Evolutionary conservation across 352 stramenopile species (phyloP), one percentile per base, ranked within the genome.

Genomic region (Lagenidium sp.): DNA sequence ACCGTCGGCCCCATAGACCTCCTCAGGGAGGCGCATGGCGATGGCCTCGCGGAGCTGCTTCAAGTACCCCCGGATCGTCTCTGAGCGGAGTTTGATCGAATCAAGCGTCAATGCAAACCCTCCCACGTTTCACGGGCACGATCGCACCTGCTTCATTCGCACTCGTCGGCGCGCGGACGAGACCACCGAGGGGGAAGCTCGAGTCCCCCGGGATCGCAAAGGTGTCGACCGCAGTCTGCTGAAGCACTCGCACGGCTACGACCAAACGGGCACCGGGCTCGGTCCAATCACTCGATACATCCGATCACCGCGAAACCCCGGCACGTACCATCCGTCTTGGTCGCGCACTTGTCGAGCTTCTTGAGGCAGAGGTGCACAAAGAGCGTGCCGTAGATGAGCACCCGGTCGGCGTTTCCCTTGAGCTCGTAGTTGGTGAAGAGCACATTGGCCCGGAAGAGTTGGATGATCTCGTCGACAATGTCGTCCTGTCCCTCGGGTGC

Each of bases 361-460:
- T 95, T 95, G 15, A 97, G 70, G 49, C 80, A 95, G 43, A 95
- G 54, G 55, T 95, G 78, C 24, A 94, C 83, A 57, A 92, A 97
- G 19, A 97, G 72, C 47, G 89, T 97, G 37, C 95, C 79, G 68
- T 97, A 97, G 55, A 97, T 90, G 40, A 97, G 70, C 53, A 94
- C 87, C 41, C 88, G 82, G 65, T 97, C 89, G 31, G 85, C 82
- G 42, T 69, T 71, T 32, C 86, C 86, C 46, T 96, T 87, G 54
- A 97, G 85, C 57, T 95, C 83, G 53, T 92, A 97, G 65, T 96
- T 96, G 29, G 85, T 92, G 57, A 97, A 97, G 19, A 97, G 62
- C 30, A 97, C 82, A 65, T 97, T 97, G 4, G 85, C 86, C 29
- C 91, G 81, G 62, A 96, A 97, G 55, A 94, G 85, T 55, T 85